Conservation (phyloP, 208 protist genomes). For the Leishmania braziliensis region DNA sequence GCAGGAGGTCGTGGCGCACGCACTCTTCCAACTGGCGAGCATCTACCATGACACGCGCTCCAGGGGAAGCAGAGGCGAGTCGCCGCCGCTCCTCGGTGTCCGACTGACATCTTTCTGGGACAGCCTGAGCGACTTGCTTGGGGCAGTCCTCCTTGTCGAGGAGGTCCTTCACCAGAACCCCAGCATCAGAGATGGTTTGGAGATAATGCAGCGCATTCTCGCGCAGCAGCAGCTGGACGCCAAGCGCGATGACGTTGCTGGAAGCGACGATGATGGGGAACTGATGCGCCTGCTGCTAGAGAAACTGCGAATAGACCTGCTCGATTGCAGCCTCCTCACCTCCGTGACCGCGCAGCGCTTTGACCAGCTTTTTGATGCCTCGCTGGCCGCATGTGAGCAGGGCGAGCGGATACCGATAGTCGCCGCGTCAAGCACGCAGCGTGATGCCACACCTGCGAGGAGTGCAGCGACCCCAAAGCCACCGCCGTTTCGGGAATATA, state of each 20-base stretch:
- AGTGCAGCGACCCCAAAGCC: neutral
- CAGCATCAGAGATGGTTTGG: slow-evolving; percentile 52
- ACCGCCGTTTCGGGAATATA: slow-evolving; percentile 20
- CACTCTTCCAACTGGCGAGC: slow-evolving; percentile 77
- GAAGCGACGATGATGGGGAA: slow-evolving; percentile 13
- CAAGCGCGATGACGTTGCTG: neutral
- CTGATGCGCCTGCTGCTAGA: slow-evolving; percentile 21
- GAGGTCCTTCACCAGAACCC: slow-evolving; percentile 76
- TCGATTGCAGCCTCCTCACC: slow-evolving; percentile 47
- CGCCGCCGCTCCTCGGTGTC: slow-evolving; percentile 31
- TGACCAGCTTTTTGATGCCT: slow-evolving; percentile 24
- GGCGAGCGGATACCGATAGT: neutral
- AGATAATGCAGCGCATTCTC: slow-evolving; percentile 31
- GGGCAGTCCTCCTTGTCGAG: slow-evolving; percentile 80
- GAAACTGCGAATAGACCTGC: slow-evolving; percentile 19
- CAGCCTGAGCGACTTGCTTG: slow-evolving; percentile 67
- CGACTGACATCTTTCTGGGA: slow-evolving; percentile 74
- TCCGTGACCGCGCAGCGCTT: slow-evolving; percentile 73
- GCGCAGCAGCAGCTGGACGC: slow-evolving; percentile 20
- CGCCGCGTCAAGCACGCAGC: slow-evolving; percentile 1
- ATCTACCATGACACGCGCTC: slow-evolving; percentile 38
- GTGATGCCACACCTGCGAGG: neutral
- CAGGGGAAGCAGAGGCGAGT: neutral
- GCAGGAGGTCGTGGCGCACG: slow-evolving; percentile 64
- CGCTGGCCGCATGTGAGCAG: slow-evolving; percentile 1